Percentiles rank a stretch among this genome's conserved stretches.
These are phyloP conservation scores for Gymnopus androsaceus DNA, from an alignment of 1,284 basidiomycete genomes.

Conservation along the genomic window DNA sequence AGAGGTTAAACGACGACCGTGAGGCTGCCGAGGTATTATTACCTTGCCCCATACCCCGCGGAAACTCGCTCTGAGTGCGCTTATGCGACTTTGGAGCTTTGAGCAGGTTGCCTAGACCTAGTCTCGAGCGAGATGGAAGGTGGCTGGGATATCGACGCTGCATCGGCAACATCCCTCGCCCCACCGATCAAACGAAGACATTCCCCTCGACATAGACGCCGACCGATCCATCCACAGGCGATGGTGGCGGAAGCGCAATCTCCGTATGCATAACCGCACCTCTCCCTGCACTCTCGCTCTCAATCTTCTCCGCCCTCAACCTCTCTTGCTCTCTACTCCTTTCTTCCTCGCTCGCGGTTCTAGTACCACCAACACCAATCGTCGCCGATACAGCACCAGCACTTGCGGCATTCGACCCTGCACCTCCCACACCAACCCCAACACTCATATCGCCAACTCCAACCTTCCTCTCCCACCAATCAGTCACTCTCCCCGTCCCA, in stretches of 20 bases:
- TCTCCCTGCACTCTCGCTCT: neutral
- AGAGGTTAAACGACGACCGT: constrained; percentile 39
- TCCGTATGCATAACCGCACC: neutral
- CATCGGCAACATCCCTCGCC: neutral
- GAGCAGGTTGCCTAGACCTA: constrained; percentile 6
- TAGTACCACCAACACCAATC: neutral
- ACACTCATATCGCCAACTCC: constrained; percentile 62
- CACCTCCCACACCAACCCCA: constrained; percentile 24
- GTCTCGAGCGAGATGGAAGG: constrained; percentile 13
- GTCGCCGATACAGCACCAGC: neutral
- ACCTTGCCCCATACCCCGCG: neutral
- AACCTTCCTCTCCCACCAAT: constrained; percentile 76
- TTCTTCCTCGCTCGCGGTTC: neutral
- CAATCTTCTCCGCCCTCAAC: constrained; percentile 14
- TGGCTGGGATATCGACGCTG: neutral
- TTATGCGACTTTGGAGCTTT: constrained; percentile 25
- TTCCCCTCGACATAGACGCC: neutral
- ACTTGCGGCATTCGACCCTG: constrained; percentile 15
- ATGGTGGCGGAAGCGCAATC: constrained; percentile 5
- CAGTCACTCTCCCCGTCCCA: constrained; percentile 55
- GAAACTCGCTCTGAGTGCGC: constrained; percentile 41
- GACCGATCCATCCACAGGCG: neutral
- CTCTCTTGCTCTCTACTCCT: constrained; percentile 11
- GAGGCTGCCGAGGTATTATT: constrained; percentile 26
- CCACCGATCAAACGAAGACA: neutral